Base-by-base conservation (phyloP, 1,284 basidiomycete genomes). In the Porogramme epimiltina region DNA sequence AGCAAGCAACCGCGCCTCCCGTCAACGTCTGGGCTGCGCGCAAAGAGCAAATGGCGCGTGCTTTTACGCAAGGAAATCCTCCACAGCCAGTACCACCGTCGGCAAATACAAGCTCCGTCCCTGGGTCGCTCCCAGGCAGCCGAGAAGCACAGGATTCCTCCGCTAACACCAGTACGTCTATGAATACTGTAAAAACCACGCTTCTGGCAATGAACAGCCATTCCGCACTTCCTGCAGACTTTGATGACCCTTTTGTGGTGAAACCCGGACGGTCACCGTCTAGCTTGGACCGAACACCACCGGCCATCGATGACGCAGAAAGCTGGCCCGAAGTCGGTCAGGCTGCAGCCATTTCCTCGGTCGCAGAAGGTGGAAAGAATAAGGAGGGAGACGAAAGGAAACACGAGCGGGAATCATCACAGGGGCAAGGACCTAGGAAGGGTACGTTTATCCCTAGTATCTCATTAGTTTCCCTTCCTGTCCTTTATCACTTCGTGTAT, bases 241-340 rank as follows among this genome's bases (percentile, higher is more conserved):
- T 67, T 28, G 67, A 75, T 36, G 77, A 81, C 62, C 71, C 77
- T 0, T 79, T 80, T 51, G 67, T 78, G 36, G 71, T 81, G 42
- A 56, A 57, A 11, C 58, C 61, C 18, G 52, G 55, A 16, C 54
- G 50, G 1, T 50, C 58, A 31, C 59, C 58, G 18, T 47, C 58
- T 22, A 28, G 43, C 36, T 25, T 46, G 6, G 46, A 51, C 25
- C 25, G 33, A 22, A 37, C 60, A 13, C 65, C 61, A 19, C 63
- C 65, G 10, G 49, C 65, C 28, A 59, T 70, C 19, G 62, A 69
- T 25, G 77, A 81, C 60, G 56, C 64, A 0, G 71, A 74, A 38
- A 70, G 64, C 45, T 80, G 78, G 80, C 83, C 78, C 41, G 76
- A 75, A 55, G 75, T 76, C 39, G 75, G 74, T 23, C 74, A 73